Evolutionary conservation across 257 asterid species (phyloP).

Genomic region (Solanum tacnaense): DNA sequence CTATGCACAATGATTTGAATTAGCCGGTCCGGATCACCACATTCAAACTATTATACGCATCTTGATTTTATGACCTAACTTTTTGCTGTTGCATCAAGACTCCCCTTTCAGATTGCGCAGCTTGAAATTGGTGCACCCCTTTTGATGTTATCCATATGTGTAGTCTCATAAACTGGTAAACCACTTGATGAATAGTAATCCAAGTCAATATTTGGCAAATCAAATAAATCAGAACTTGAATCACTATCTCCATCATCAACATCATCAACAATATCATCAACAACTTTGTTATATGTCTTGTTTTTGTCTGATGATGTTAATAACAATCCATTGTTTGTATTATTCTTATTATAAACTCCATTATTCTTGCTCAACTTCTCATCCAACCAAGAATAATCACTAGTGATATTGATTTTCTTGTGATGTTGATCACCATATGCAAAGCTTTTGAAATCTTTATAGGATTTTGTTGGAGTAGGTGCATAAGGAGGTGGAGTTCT

Average conservation of each 20-base stretch:
- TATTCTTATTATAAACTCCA: slow-evolving; percentile 4
- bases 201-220: slow-evolving; percentile 61
- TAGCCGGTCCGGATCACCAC: background rate
- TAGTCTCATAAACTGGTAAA: slow-evolving; percentile 42
- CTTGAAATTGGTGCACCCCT: slow-evolving; percentile 21
- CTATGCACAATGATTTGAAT: accelerated
- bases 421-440: background rate
- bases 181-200: slow-evolving; percentile 31
- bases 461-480: slow-evolving; percentile 40
- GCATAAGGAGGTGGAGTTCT: slow-evolving; percentile 38
- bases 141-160: slow-evolving; percentile 27
- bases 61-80: background rate
- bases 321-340: background rate
- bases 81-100: background rate
- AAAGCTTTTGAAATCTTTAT: slow-evolving; percentile 14
- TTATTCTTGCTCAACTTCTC: background rate
- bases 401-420: background rate
- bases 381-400: slow-evolving; percentile 15
- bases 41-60: background rate
- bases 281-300: slow-evolving; percentile 17
- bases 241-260: slow-evolving; percentile 67
- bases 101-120: slow-evolving; percentile 2
- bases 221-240: slow-evolving; percentile 87
- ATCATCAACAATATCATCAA: background rate
- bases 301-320: slow-evolving; percentile 17